Percentiles rank a stretch among this genome's conserved stretches.
Conservation (phyloP, 371 early-diverging fungal species). For the Mucor piriformis region DNA sequence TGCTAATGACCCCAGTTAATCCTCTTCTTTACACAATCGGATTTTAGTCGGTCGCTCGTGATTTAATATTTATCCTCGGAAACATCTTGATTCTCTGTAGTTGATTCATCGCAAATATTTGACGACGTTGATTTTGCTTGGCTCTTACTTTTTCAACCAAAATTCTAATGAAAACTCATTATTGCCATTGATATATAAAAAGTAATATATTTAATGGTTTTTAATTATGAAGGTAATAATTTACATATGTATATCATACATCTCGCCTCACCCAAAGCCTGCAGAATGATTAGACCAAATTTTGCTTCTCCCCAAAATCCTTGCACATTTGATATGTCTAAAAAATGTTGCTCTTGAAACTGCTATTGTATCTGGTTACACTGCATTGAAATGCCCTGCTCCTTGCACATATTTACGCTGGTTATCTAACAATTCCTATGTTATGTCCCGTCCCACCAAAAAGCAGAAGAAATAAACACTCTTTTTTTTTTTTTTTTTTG, state of each 20-base stretch:
- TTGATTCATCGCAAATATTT: no score
- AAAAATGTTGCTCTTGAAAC: slow-evolving; percentile 7
- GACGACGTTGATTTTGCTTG: no score
- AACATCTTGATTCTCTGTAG: no score
- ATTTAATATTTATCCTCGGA: no score
- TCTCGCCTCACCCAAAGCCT: slow-evolving; percentile 5
- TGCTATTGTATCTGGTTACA: neutral
- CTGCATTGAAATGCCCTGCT: slow-evolving; percentile 7
- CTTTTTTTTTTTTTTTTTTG: no score
- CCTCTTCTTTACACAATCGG: no score
- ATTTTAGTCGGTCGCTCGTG: no score
- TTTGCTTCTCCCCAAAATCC: slow-evolving; percentile 6
- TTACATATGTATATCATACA: slow-evolving; percentile 9
- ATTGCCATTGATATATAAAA: no score
- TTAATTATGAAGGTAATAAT: slow-evolving; percentile 18
- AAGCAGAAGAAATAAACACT: neutral
- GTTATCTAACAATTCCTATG: slow-evolving; percentile 1
- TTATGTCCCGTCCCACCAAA: neutral
- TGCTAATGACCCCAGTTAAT: no score
- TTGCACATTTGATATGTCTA: slow-evolving; percentile 16
- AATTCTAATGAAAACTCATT: no score
- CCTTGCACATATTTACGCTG: neutral
- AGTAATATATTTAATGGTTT: no score
- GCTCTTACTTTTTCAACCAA: no score
- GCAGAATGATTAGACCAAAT: slow-evolving; percentile 13